A percentile compares a stretch with the other conserved stretches of the same genome.
Conservation (phyloP, 2,329 filamentous ascomycete species). For the Exophiala aquamarina region DNA sequence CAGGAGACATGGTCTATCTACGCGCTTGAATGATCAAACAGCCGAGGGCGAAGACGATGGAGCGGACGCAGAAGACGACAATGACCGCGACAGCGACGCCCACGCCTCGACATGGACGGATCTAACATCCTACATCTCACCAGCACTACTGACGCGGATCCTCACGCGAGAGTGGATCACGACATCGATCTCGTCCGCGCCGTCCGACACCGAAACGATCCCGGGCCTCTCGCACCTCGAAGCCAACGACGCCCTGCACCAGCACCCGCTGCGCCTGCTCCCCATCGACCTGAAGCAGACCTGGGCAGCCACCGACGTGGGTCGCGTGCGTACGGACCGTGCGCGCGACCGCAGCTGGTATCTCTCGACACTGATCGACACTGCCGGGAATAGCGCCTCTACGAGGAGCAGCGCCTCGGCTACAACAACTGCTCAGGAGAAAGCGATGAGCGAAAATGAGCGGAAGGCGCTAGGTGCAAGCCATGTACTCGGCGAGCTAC, state of each 20-base stretch:
- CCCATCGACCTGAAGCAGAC: conserved; percentile 62
- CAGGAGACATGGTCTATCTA: too few relatives aligned
- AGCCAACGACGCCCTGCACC: conserved; percentile 19
- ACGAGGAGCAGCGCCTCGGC: too few relatives aligned
- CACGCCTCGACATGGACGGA: conserved; percentile 43
- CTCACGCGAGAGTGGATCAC: conserved; percentile 48
- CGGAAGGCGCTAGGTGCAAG: conserved; percentile 33
- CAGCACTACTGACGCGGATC: conserved; percentile 26
- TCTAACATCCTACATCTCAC: conserved; percentile 53
- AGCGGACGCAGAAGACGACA: conserved; percentile 29
- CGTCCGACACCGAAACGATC: conserved; percentile 58
- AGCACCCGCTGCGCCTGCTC: conserved; percentile 50
- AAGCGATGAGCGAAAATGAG: too few relatives aligned
- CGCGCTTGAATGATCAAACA: too few relatives aligned
- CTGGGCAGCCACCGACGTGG: conserved; percentile 62
- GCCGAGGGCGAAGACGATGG: conserved; percentile 1
- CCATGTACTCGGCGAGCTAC: conserved; percentile 57
- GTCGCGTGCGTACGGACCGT: conserved; percentile 61
- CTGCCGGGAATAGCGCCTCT: conserved; percentile 23
- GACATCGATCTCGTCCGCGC: conserved; percentile 58
- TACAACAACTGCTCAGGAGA: too few relatives aligned
- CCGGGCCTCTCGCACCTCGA: conserved; percentile 49
- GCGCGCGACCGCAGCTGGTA: conserved; percentile 65
- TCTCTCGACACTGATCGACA: conserved; percentile 52
- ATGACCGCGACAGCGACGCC: conserved; percentile 26